Evolutionary conservation across 352 stramenopile species (phyloP), one percentile per base, ranked within the genome.

Genomic region (Phytopythium kandeliae): DNA sequence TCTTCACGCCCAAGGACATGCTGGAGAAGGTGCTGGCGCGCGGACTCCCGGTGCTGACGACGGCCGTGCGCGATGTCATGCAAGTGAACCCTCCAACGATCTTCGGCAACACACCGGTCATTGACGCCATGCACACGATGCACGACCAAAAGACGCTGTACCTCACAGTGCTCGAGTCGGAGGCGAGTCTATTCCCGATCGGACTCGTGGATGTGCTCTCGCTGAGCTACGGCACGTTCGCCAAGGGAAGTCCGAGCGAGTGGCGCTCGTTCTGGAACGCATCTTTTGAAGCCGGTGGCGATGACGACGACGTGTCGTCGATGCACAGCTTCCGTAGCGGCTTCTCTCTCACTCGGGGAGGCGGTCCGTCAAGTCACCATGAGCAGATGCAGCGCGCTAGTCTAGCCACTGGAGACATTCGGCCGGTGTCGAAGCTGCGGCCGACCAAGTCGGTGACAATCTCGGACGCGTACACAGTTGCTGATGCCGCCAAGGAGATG

Each of bases 1-100:
- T 99, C 59, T 97, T 99, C 61, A 98, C 95, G 0, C 96, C 97
- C 22, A 98, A 98, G 65, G 94, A 99, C 65, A 95, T 99, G 86
- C 87, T 99, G 52, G 92, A 92, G 46, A 91, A 96, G 45, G 96
- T 98, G 25, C 71, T 99, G 25, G 89, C 95, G 1, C 96, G 92
- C 47, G 89, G 90, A 33, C 72, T 97, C 10, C 85, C 89, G 12
- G 82, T 98, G 19, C 80, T 97, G 57, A 92, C 77, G 4, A 98
- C 95, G 38, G 69, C 81, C 0, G 90, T 99, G 37, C 92, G 71
- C 43, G 84, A 93, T 69, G 95, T 99, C 2, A 95, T 96, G 85
- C 57, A 85, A 34, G 78, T 90, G 35, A 78, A 89, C 35, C 68
- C 86, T 24, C 68, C 84, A 17, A 83, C 69, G 3, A 89, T 96